A percentile compares a stretch with the other conserved stretches of the same genome.
These are phyloP conservation scores for Colletotrichum orbiculare DNA, from an alignment of 2,329 filamentous ascomycete genomes.

Conservation along the genomic window DNA sequence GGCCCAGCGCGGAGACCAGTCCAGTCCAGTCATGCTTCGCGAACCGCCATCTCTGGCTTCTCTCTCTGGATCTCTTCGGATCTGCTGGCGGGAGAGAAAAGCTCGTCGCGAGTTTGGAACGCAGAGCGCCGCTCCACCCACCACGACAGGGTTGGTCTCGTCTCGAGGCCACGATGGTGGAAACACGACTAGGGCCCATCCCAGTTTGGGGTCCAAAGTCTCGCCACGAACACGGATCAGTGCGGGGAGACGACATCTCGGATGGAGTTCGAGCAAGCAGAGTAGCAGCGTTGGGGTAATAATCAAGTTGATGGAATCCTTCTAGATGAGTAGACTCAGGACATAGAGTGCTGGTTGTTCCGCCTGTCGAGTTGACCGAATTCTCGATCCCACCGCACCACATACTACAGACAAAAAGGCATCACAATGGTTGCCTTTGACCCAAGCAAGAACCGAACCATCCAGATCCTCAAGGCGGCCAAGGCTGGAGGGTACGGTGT, in stretches of 20 bases:
- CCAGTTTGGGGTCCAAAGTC: too few relatives aligned
- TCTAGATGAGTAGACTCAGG: too few relatives aligned
- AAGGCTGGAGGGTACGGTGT: slow-evolving; percentile 66
- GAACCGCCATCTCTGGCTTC: not conserved
- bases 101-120: too few relatives aligned
- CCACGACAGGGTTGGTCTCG: slow-evolving; percentile 2
- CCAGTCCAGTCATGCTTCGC: not conserved
- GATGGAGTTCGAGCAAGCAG: too few relatives aligned
- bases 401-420: not conserved
- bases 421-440: not conserved
- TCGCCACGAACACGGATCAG: too few relatives aligned
- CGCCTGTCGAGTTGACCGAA: not conserved
- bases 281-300: not conserved
- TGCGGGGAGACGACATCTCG: too few relatives aligned
- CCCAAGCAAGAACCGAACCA: slow-evolving; percentile 10
- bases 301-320: not conserved
- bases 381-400: not conserved
- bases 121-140: too few relatives aligned
- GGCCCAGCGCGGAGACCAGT: not conserved
- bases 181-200: too few relatives aligned
- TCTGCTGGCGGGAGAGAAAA: too few relatives aligned
- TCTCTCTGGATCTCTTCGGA: too few relatives aligned
- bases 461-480: slow-evolving; percentile 60
- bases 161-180: not conserved
- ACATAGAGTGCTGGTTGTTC: not conserved